A percentile compares a stretch with the other conserved stretches of the same genome.
phyloP scores from a whole-genome alignment of 495 filamentous ascomycete genomes.

The Hypoxylon cercidicola region DNA sequence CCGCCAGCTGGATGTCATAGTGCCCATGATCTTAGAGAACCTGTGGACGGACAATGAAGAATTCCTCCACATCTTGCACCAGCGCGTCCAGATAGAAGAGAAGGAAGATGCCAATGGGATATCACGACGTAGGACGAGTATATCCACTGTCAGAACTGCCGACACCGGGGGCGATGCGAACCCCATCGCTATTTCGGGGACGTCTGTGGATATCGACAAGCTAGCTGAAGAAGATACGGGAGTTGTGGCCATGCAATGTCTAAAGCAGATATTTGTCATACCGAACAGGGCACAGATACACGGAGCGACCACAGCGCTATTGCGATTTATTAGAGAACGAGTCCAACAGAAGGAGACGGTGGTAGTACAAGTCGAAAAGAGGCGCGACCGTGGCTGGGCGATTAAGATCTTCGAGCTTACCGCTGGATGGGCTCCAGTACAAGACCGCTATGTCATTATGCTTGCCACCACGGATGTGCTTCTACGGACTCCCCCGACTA shows the following conservation, averaged over 20 bases:
- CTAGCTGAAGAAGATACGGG: constrained; percentile 88
- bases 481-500: constrained; percentile 68
- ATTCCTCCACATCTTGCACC: constrained; percentile 69
- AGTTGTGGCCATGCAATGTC: constrained; percentile 79
- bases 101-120: constrained; percentile 69
- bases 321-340: constrained; percentile 75
- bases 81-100: constrained; percentile 70
- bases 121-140: constrained; percentile 75
- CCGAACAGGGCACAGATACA: constrained; percentile 82
- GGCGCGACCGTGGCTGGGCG: constrained; percentile 72
- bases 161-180: constrained; percentile 73
- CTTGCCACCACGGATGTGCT: constrained; percentile 81
- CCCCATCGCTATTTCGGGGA: constrained; percentile 74
- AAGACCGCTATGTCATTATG: constrained; percentile 88
- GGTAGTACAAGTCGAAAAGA: constrained; percentile 46
- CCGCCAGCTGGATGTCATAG: constrained; percentile 75
- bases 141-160: constrained; percentile 77
- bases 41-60: constrained; percentile 80
- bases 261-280: constrained; percentile 80
- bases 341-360: constrained; percentile 61
- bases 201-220: constrained; percentile 83
- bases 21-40: constrained; percentile 86
- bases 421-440: constrained; percentile 87
- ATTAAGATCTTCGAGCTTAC: constrained; percentile 80
- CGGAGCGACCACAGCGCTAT: constrained; percentile 71